These are phyloP conservation scores for Diaporthe eres DNA, from an alignment of 2,329 filamentous ascomycete species.

Conservation along the genomic window DNA sequence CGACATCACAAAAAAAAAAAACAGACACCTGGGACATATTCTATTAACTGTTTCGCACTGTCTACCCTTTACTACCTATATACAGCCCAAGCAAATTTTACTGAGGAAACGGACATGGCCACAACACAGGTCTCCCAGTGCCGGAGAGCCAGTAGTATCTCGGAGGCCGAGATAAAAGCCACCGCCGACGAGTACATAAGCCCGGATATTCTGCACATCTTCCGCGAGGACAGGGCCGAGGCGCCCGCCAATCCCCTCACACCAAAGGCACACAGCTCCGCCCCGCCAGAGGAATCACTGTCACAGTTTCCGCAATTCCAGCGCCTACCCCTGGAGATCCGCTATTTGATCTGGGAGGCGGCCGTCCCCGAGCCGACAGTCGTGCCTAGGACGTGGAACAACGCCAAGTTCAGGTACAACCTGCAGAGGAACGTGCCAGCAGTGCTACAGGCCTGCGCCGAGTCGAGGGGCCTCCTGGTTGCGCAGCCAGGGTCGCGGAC, in stretches of 20 bases:
- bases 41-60: background rate
- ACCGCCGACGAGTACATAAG: constrained; percentile 18
- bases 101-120: background rate
- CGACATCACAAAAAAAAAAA: background rate
- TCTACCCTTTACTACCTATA: background rate
- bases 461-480: constrained; percentile 40
- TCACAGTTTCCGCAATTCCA: constrained; percentile 35
- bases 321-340: constrained; percentile 33
- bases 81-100: background rate
- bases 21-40: background rate
- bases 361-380: constrained; percentile 37
- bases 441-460: constrained; percentile 41
- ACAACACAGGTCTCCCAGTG: background rate
- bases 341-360: constrained; percentile 41
- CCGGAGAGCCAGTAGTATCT: background rate
- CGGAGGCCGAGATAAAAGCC: constrained; percentile 8
- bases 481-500: background rate
- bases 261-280: background rate
- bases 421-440: constrained; percentile 37
- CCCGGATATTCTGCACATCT: constrained; percentile 39
- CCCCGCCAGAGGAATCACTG: background rate
- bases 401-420: constrained; percentile 37
- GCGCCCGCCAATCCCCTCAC: background rate
- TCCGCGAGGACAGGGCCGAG: constrained; percentile 25
- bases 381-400: constrained; percentile 40